Conservation (phyloP, 768 basidiomycete genomes). For the Dentipellis fragilis region DNA sequence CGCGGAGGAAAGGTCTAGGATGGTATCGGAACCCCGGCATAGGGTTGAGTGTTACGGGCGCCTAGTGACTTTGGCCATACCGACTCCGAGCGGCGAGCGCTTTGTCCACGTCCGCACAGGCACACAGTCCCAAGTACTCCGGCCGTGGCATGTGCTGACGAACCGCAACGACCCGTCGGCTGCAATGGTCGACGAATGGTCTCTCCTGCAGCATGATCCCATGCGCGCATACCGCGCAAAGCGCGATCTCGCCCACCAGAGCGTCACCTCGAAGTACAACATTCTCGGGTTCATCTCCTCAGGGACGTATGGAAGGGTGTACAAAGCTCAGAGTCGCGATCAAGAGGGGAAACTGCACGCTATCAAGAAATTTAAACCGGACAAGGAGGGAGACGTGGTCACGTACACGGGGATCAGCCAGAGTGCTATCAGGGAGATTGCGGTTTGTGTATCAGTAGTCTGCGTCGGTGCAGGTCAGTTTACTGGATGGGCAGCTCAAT, state of each 20-base stretch:
- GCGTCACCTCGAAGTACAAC: slow-evolving; percentile 73
- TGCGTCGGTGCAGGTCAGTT: neutral
- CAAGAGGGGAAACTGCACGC: slow-evolving; percentile 65
- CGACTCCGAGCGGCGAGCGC: too few species aligned
- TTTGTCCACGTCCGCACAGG: too few species aligned
- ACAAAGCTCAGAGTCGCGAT: slow-evolving; percentile 80
- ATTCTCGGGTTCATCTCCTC: slow-evolving; percentile 98
- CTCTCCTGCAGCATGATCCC: slow-evolving; percentile 40
- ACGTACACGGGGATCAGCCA: slow-evolving; percentile 98
- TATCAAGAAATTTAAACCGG: slow-evolving; percentile 99
- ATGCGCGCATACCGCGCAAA: slow-evolving; percentile 82
- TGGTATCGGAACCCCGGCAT: too few species aligned
- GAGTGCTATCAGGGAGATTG: slow-evolving; percentile 94
- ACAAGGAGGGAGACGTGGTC: slow-evolving; percentile 94
- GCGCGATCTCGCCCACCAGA: slow-evolving; percentile 56
- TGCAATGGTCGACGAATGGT: slow-evolving; percentile 13
- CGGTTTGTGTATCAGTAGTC: slow-evolving; percentile 43
- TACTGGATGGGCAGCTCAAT: slow-evolving; percentile 51
- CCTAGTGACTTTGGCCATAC: too few species aligned
- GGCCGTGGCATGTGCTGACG: neutral
- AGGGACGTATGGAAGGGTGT: slow-evolving; percentile 97
- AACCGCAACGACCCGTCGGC: neutral
- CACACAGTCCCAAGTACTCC: too few species aligned
- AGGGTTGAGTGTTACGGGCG: too few species aligned
- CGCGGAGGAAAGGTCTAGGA: too few species aligned